Base-by-base conservation (phyloP, 345 rosid species). In the Bretschneidera sinensis region DNA sequence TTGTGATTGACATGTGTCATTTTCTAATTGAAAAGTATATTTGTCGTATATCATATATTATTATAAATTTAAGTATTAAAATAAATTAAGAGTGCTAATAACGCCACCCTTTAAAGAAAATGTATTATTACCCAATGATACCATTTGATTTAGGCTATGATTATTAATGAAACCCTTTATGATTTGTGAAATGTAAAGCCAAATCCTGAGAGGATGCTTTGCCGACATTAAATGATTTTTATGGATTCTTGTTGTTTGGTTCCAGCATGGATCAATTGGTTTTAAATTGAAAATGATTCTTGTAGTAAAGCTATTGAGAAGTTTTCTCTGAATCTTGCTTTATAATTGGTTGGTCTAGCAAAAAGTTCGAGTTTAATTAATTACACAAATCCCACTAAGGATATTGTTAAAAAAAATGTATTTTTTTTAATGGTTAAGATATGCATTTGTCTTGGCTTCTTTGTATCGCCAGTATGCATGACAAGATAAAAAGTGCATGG, bases 101-200 rank as follows among this genome's bases (percentile, higher is more conserved):
- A n/a, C n/a, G n/a, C n/a, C n/a, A n/a, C n/a, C n/a, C n/a, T n/a
- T n/a, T n/a, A n/a, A n/a, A n/a, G n/a, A n/a, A n/a, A n/a, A n/a
- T 24, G 23, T 28, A 17, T 34, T 31, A 24, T 6, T 61, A 22
- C 20, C 21, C 56, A 48, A 23, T 20, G 6, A 23, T 34, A 19
- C 57, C 61, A 56, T 48, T 18, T 35, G 67, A 50, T 56, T 21
- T n/a, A n/a, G n/a, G n/a, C n/a, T n/a, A n/a, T n/a, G n/a, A n/a
- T n/a, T n/a, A n/a, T n/a, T n/a, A n/a, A n/a, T n/a, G n/a, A n/a
- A n/a, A n/a, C n/a, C n/a, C n/a, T n/a, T n/a, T n/a, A n/a, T n/a
- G n/a, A n/a, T n/a, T n/a, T n/a, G n/a, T n/a, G n/a, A n/a, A n/a
- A n/a, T n/a, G n/a, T n/a, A n/a, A n/a, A n/a, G n/a, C n/a, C n/a